Evolutionary conservation across 768 basidiomycete genomes (phyloP), one percentile per base, ranked within the genome.

Genomic region (Agrocybe chaxingu): DNA sequence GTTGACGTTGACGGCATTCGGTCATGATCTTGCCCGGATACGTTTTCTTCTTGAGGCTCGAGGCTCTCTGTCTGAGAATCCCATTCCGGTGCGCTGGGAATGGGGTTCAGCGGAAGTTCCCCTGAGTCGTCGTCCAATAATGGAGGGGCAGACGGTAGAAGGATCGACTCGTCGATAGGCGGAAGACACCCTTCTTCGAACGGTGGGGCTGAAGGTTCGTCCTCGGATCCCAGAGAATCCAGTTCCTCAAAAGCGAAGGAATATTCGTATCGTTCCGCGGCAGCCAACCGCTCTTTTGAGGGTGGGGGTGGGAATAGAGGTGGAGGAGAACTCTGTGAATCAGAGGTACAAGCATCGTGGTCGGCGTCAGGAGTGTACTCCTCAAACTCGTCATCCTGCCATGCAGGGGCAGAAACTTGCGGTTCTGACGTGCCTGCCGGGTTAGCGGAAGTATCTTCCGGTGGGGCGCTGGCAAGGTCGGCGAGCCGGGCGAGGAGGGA

Each of bases 391-490:
- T 81, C 76, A 50, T 83, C 81, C 39, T 75, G 65, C 79, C 77
- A 84, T 35, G 68, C 70, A 8, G 82, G 82, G 19, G 69, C 82
- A 45, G 79, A 81, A 4, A 72, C 64, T 41, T 64, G 57, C 5
- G 57, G 52, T 12, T 48, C 48, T 1, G 65, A 48, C 9, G 62
- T 45, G 42, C 57, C 48, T 42, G 55, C 50, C 18, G 44, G 45
- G 13, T 63, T 50, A 13, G 50, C 47, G 9, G 51, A 42, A 29
- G 45, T 58, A 33, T 68, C 67, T 19, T 51, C 41, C 5, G 77
- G 76, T n/a, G 84, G 84, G 13, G 73, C 73, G 52, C 80, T 83
- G 33, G 78, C 80, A 30, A 80, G 54, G 33, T 70, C 70, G 1
- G 70, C 75, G 37, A 85, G 69, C 32, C 72, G 75, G 19, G 79